Evolutionary conservation across 495 filamentous ascomycete genomes (phyloP).

Genomic region (Immersiella caudata): DNA sequence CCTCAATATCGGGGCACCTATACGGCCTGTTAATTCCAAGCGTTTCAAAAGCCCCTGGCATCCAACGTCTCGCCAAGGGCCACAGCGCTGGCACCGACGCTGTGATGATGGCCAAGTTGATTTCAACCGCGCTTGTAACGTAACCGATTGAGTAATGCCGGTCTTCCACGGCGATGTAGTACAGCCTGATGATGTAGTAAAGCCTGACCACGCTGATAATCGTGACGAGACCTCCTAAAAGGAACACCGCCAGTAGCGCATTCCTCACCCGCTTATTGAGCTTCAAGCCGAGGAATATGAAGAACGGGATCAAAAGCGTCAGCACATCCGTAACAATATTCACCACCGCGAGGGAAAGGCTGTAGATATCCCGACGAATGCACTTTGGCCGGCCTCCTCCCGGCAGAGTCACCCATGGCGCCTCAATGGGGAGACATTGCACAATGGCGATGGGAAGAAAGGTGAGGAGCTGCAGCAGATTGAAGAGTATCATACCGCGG

Average conservation of each 20-base stretch:
- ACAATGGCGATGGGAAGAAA: conserved; percentile 59
- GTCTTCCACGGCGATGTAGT: conserved; percentile 33
- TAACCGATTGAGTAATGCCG: conserved; percentile 46
- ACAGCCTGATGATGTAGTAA: conserved; percentile 30
- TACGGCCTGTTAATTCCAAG: conserved; percentile 34
- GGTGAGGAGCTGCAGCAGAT: conserved; percentile 50
- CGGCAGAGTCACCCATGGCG: conserved; percentile 41
- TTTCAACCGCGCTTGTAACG: conserved; percentile 51
- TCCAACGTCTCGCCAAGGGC: conserved; percentile 38
- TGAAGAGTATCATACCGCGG: conserved; percentile 50
- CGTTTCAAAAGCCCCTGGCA: conserved; percentile 27
- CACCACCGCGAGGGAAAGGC: conserved; percentile 43
- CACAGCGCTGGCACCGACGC: conserved; percentile 48
- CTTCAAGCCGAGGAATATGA: conserved; percentile 48
- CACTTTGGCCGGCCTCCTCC: conserved; percentile 40
- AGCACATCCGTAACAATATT: conserved; percentile 55
- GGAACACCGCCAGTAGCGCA: conserved; percentile 49
- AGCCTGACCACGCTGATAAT: conserved; percentile 46
- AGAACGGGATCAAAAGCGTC: conserved; percentile 49
- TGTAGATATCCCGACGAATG: conserved; percentile 46
- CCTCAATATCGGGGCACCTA: conserved; percentile 31
- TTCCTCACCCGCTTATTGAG: conserved; percentile 46
- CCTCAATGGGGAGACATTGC: conserved; percentile 54
- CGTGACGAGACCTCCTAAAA: conserved; percentile 51
- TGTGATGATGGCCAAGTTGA: conserved; percentile 56